A percentile compares a stretch with the other conserved stretches of the same genome.
These are phyloP conservation scores for Xerophyta viscosa DNA, from an alignment of 106 monocot species.

Conservation along the genomic window DNA sequence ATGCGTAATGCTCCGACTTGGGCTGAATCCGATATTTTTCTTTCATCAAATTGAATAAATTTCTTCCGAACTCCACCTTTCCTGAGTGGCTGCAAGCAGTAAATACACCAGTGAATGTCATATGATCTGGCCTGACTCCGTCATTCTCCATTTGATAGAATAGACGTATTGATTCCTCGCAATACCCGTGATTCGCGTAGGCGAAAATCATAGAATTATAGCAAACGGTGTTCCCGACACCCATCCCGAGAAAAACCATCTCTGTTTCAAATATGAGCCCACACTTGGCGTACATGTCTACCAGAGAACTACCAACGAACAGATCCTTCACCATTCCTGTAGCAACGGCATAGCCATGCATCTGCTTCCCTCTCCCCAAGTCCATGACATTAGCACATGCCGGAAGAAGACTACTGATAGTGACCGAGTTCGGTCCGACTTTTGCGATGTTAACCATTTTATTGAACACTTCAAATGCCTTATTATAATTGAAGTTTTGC, in stretches of 20 bases:
- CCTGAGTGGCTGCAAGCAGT: conserved; percentile 57
- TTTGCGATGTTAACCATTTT: conserved; percentile 22
- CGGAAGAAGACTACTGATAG: conserved; percentile 37
- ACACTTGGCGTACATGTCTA: conserved; percentile 62
- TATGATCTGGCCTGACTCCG: conserved; percentile 22
- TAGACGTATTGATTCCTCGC: conserved; percentile 24
- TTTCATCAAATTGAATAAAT: conserved; percentile 32
- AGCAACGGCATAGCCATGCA: conserved; percentile 32
- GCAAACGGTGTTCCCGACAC: conserved; percentile 20
- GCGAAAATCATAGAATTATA: conserved; percentile 63
- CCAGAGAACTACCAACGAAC: conserved; percentile 31
- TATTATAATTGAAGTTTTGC: conserved; percentile 20
- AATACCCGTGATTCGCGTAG: conserved; percentile 35
- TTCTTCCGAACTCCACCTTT: conserved; percentile 32
- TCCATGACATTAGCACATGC: conserved; percentile 38
- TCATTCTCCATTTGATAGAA: conserved; percentile 25
- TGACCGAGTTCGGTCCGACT: conserved; percentile 39
- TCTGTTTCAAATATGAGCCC: conserved; percentile 34
- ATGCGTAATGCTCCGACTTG: conserved; percentile 64
- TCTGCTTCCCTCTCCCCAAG: conserved; percentile 30
- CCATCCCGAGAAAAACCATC: conserved; percentile 31
- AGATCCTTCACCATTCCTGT: conserved; percentile 21
- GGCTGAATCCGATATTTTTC: conserved; percentile 23
- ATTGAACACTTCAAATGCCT: conserved; percentile 30
- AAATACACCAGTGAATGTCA: conserved; percentile 48